A percentile compares a stretch with the other conserved stretches of the same genome.
Conservation (phyloP, 1,139 yeast genomes). For the Hyphopichia pseudoburtonii region DNA sequence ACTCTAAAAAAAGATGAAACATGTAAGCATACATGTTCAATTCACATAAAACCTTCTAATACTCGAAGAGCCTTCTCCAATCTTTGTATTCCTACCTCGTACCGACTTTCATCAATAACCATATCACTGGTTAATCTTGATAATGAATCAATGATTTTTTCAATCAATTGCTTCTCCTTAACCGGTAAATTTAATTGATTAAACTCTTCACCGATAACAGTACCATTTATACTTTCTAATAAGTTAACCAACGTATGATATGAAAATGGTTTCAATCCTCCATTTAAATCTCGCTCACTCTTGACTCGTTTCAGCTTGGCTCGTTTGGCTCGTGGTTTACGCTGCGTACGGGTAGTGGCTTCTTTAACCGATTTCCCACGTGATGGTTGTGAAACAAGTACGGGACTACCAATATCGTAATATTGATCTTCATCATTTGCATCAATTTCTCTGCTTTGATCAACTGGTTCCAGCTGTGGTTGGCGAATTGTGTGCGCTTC, state of each 20-base stretch:
- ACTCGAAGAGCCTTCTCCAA: constrained; percentile 80
- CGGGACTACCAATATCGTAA: constrained; percentile 42
- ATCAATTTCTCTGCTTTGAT: neutral
- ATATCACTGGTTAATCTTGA: constrained; percentile 86
- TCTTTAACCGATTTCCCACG: constrained; percentile 39
- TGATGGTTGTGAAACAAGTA: constrained; percentile 29
- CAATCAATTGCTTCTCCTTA: constrained; percentile 76
- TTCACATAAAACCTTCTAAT: constrained; percentile 67
- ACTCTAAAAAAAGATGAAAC: neutral
- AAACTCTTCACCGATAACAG: constrained; percentile 68
- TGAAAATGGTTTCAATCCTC: constrained; percentile 49
- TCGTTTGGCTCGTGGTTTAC: constrained; percentile 16
- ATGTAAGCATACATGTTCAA: neutral
- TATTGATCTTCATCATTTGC: constrained; percentile 26
- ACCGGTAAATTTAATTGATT: constrained; percentile 70
- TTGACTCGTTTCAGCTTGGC: constrained; percentile 11
- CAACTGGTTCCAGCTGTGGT: too few relatives aligned
- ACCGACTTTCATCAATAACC: constrained; percentile 77
- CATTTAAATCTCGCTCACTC: constrained; percentile 4
- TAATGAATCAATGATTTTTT: constrained; percentile 80
- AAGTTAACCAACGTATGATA: constrained; percentile 58
- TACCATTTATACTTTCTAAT: constrained; percentile 63
- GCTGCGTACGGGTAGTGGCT: constrained; percentile 21
- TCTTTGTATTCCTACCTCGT: constrained; percentile 77
- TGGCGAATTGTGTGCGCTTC: too few relatives aligned